Evolutionary conservation across 208 protist species (phyloP).

Genomic region (Acanthamoeba triangularis): DNA sequence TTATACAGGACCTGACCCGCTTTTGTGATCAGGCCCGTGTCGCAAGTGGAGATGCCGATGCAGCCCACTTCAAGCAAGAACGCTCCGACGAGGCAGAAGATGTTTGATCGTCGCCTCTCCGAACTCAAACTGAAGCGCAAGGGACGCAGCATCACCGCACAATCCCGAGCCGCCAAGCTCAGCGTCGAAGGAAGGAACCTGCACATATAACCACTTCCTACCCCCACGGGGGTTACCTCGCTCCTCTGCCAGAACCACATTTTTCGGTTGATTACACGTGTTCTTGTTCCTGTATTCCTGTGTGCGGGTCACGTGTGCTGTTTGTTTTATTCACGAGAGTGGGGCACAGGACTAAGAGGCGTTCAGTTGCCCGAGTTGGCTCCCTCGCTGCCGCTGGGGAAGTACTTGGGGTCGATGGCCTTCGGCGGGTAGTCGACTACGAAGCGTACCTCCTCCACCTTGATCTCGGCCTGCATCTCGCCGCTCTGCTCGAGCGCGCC

Average conservation of each 20-base stretch:
- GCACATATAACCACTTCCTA: not conserved
- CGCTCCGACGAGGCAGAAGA: conserved; percentile 13
- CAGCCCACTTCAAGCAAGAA: not conserved
- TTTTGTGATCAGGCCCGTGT: not conserved
- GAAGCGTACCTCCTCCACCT: not conserved
- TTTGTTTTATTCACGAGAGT: too few relatives aligned
- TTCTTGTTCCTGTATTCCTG: too few relatives aligned
- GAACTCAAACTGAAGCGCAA: conserved; percentile 64
- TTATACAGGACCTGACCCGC: not conserved
- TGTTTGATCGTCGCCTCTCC: not conserved
- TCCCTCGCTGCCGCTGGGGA: not conserved
- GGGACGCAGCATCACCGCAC: conserved; percentile 24
- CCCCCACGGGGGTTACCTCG: too few relatives aligned
- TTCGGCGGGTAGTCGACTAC: not conserved
- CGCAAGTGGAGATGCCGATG: conserved; percentile 13
- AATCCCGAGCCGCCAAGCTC: conserved; percentile 56
- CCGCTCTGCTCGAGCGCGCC: not conserved
- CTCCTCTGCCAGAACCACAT: too few relatives aligned
- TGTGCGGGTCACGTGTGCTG: too few relatives aligned
- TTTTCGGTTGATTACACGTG: too few relatives aligned
- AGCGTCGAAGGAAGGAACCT: conserved; percentile 61
- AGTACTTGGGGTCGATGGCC: not conserved
- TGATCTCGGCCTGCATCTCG: not conserved
- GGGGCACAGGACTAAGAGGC: too few relatives aligned
- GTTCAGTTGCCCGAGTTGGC: too few relatives aligned